Evolutionary conservation across 768 basidiomycete species (phyloP).

Genomic region (Phaeolepiota aurea): DNA sequence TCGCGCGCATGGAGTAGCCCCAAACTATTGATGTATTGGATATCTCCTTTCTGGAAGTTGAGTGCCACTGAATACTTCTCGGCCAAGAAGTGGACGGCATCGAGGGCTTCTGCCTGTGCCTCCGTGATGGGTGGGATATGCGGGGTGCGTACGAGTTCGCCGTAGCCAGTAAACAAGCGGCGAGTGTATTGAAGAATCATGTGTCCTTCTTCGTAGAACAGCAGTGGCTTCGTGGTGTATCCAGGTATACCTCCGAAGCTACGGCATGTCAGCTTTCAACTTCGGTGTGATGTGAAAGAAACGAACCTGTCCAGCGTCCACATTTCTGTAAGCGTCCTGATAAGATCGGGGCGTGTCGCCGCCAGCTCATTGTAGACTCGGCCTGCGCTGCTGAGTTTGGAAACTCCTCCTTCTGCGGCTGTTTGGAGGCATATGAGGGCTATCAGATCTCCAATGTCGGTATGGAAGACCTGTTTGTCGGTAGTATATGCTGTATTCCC

Average conservation of each 20-base stretch:
- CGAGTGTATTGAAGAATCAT: constrained; percentile 27
- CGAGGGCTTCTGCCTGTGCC: constrained; percentile 40
- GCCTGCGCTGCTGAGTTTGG: neutral
- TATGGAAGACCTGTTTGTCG: constrained; percentile 40
- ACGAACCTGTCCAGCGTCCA: neutral
- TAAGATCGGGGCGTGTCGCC: neutral
- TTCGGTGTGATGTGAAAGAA: neutral
- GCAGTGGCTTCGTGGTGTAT: constrained; percentile 20
- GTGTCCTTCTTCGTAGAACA: constrained; percentile 21
- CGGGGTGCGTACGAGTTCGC: constrained; percentile 21
- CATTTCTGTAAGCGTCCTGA: neutral
- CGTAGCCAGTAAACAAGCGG: constrained; percentile 28
- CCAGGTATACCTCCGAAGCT: constrained; percentile 21
- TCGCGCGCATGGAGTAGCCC: constrained; percentile 36
- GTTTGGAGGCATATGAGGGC: neutral
- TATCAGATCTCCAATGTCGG: constrained; percentile 1
- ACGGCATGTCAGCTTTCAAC: neutral
- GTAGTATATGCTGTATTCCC: constrained; percentile 39
- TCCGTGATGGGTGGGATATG: constrained; percentile 38
- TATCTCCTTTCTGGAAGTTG: constrained; percentile 41
- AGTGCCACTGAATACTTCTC: constrained; percentile 33
- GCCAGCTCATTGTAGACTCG: neutral
- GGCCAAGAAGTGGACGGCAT: constrained; percentile 34
- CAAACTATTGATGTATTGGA: constrained; percentile 40
- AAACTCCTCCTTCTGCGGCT: neutral